Evolutionary conservation across 371 early-diverging fungal species (phyloP).

Genomic region (Mucor sp.): DNA sequence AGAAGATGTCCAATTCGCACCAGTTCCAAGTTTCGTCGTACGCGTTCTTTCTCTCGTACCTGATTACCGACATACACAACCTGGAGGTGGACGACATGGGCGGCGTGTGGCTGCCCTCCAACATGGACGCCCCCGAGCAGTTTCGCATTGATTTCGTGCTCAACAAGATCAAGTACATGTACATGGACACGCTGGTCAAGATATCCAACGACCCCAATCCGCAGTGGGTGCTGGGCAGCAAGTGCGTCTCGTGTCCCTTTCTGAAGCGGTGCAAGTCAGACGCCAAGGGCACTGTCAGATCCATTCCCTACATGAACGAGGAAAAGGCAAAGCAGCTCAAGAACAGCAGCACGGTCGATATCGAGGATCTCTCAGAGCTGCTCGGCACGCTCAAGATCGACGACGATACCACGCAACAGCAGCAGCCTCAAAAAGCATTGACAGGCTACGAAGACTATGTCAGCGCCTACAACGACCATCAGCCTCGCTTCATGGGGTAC

Average conservation of each 20-base stretch:
- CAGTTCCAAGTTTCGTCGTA: conserved; percentile 61
- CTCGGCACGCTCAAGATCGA: conserved; percentile 10
- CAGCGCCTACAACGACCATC: conserved; percentile 23
- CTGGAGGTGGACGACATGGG: conserved; percentile 47
- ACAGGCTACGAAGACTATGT: conserved; percentile 16
- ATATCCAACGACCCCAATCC: conserved; percentile 34
- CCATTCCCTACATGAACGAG: conserved; percentile 36
- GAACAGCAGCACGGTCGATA: conserved; percentile 28
- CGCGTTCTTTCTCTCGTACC: conserved; percentile 44
- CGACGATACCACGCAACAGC: not conserved
- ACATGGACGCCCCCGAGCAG: conserved; percentile 25
- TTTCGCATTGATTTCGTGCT: conserved; percentile 51
- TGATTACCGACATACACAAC: conserved; percentile 40
- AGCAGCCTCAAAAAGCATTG: not conserved
- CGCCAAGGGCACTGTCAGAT: conserved; percentile 33
- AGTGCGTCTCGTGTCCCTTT: conserved; percentile 49
- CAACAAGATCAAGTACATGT: conserved; percentile 45
- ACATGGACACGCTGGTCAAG: conserved; percentile 32
- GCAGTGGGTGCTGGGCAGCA: conserved; percentile 44
- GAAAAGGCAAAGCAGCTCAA: conserved; percentile 24
- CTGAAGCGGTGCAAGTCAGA: conserved; percentile 40
- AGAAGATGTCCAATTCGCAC: conserved; percentile 42
- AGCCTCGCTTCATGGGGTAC: conserved; percentile 37
- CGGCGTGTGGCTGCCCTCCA: conserved; percentile 49
- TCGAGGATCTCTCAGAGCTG: conserved; percentile 44